Conservation (phyloP, 1,139 yeast genomes). For the Geotrichum aggregatum region DNA sequence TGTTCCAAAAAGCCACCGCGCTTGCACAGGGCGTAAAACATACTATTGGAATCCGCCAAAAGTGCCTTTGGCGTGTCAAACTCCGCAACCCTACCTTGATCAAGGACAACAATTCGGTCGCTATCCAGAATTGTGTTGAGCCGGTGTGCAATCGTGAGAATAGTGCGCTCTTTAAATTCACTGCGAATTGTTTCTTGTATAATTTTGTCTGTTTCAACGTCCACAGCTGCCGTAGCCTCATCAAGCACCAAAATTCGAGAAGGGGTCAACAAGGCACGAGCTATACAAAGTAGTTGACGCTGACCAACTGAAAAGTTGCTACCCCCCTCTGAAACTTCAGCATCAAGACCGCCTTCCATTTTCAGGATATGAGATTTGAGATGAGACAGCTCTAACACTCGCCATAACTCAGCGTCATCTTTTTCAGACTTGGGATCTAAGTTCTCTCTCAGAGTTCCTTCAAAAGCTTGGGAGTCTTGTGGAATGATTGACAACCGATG, state of each 20-base stretch:
- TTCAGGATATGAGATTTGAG: slow-evolving; percentile 66
- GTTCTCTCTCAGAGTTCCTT: slow-evolving; percentile 61
- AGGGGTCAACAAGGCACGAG: slow-evolving; percentile 62
- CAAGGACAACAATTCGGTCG: slow-evolving; percentile 66
- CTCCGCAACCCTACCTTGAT: slow-evolving; percentile 62
- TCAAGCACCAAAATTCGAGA: slow-evolving; percentile 66
- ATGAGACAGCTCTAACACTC: slow-evolving; percentile 77
- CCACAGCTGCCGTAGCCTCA: slow-evolving; percentile 86
- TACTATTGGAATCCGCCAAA: slow-evolving; percentile 43
- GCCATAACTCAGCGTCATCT: slow-evolving; percentile 52
- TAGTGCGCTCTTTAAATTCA: slow-evolving; percentile 62
- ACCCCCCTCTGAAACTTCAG: slow-evolving; percentile 62
- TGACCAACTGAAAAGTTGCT: slow-evolving; percentile 74
- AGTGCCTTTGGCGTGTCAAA: slow-evolving; percentile 60
- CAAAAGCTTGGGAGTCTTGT: slow-evolving; percentile 70
- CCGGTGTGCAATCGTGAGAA: slow-evolving; percentile 77
- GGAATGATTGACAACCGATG: slow-evolving; percentile 64
- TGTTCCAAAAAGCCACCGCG: slow-evolving; percentile 46
- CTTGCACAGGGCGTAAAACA: slow-evolving; percentile 62
- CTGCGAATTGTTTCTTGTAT: slow-evolving; percentile 68
- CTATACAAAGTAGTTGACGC: slow-evolving; percentile 68
- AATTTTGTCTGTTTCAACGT: slow-evolving; percentile 69
- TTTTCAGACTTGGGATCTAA: slow-evolving; percentile 57
- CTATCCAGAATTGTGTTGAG: slow-evolving; percentile 78
- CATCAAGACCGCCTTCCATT: slow-evolving; percentile 34